Evolutionary conservation across 1,284 basidiomycete species (phyloP).

Genomic region (Farysia itapuensis): DNA sequence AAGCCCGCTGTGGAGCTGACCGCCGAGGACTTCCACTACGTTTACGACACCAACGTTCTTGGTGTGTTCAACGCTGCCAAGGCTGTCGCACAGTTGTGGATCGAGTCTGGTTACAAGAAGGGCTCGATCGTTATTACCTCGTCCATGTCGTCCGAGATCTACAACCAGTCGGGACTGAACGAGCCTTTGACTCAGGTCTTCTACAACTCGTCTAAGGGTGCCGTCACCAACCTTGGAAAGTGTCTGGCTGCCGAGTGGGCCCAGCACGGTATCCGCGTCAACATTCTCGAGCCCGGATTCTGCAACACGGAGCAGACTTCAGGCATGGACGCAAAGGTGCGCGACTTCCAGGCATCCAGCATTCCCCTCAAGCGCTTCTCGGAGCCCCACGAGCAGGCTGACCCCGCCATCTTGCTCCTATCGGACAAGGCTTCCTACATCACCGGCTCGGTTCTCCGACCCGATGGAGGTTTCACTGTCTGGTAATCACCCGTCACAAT

Average conservation of each 20-base stretch:
- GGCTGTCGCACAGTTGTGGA: conserved; percentile 58
- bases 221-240: conserved; percentile 60
- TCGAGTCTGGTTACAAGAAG: conserved; percentile 56
- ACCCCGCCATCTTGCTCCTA: conserved; percentile 52
- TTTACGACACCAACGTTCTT: conserved; percentile 59
- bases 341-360: conserved; percentile 56
- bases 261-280: conserved; percentile 57
- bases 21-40: conserved; percentile 56
- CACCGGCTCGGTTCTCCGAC: conserved; percentile 46
- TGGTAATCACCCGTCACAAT: too few relatives aligned
- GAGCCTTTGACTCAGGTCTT: conserved; percentile 57
- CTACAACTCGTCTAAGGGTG: conserved; percentile 59
- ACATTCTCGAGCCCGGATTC: conserved; percentile 57
- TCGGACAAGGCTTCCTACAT: conserved; percentile 57
- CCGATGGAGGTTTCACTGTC: conserved; percentile 58
- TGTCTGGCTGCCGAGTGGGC: conserved; percentile 60
- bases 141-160: conserved; percentile 59
- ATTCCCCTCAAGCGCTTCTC: conserved; percentile 58
- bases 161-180: conserved; percentile 58
- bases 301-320: conserved; percentile 60
- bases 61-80: conserved; percentile 59
- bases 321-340: conserved; percentile 56
- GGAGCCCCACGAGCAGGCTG: conserved; percentile 58
- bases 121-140: conserved; percentile 59
- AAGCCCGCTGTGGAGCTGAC: conserved; percentile 59